Evolutionary conservation across 1,139 yeast genomes (phyloP), one percentile per base, ranked within the genome.

Genomic region (Kodamaea alishanica): DNA sequence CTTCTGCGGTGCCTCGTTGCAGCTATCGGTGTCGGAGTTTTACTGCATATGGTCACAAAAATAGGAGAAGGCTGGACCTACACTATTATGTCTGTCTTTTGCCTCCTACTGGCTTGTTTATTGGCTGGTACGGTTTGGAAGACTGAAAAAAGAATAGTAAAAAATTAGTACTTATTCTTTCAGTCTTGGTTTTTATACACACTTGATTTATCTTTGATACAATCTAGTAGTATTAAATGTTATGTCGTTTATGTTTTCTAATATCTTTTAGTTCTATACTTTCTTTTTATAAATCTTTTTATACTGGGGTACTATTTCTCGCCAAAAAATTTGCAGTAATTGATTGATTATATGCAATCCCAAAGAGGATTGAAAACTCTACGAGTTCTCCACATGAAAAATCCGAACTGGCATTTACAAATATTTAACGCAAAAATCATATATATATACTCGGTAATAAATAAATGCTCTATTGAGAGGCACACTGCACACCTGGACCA

Each of bases 401-500:
- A 10, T 12, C n/a, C 8, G 27, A 26, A 26, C 10, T 26, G 28
- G 20, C 3, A 15, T 3, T 27, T 27, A 11, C 30, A 27, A 27
- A 15, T 32, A 32, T 30, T 25, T 33, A 32, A 29, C 32, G 10
- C 32, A 29, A 10, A 29, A 10, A 29, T n/a, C 20, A 15, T 10
- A 10, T n/a, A n/a, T n/a, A 29, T 12, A 29, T 26, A 10, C 33
- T 15, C 20, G 20, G 20, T 3, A 27, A 32, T 32, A 35, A 35
- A 35, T 32, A 31, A 31, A 15, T 15, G 20, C 46, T 49, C 64
- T 73, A 84, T 70, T 84, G 94, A 55, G 88, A 81, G 51, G 90
- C 90, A 79, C 94, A 84, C 74, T 84, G 94, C 47, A 84, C 94
- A 64, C 90, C 90, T 49, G 83, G 85, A 44, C 79, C 83, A 43